These are phyloP conservation scores for Sphagnum magellanicum DNA, from an alignment of 228 moss, liverwort and hornwort genomes.

Conservation along the genomic window DNA sequence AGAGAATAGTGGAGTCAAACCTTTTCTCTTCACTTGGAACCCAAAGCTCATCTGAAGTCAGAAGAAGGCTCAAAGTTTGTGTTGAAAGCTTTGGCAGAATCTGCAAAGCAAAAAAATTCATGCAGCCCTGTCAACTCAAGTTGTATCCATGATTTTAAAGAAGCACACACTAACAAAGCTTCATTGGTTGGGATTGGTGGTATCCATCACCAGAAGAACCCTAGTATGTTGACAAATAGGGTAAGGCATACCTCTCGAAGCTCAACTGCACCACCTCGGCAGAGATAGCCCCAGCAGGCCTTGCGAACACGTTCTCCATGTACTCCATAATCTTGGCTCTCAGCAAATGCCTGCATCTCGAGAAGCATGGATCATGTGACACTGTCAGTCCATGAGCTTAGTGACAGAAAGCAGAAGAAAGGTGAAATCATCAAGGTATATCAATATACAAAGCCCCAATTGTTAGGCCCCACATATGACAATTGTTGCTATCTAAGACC, in stretches of 20 bases:
- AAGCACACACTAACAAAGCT: background rate
- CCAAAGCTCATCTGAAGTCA: conserved; percentile 61
- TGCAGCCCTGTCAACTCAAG: background rate
- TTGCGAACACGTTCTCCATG: conserved; percentile 56
- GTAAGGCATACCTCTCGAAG: conserved; percentile 37
- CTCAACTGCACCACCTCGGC: conserved; percentile 55
- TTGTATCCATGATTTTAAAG: too few species aligned
- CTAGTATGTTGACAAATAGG: background rate
- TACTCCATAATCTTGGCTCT: conserved; percentile 54
- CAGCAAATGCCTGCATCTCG: conserved; percentile 43
- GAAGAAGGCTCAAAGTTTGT: conserved; percentile 43
- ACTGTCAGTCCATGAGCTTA: too few species aligned
- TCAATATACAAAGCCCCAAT: too few species aligned
- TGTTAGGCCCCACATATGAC: too few species aligned
- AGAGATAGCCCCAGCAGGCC: conserved; percentile 62
- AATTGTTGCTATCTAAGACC: too few species aligned
- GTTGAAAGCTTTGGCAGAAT: conserved; percentile 53
- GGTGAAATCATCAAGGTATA: too few species aligned
- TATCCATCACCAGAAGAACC: background rate
- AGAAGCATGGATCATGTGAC: too few species aligned
- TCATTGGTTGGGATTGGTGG: background rate
- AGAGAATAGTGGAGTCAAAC: conserved; percentile 3
- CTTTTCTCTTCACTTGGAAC: conserved; percentile 57
- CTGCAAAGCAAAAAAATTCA: conserved; percentile 15
- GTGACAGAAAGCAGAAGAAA: too few species aligned